Base-by-base conservation (phyloP, 1,139 yeast species). In the Pichia sp. region DNA sequence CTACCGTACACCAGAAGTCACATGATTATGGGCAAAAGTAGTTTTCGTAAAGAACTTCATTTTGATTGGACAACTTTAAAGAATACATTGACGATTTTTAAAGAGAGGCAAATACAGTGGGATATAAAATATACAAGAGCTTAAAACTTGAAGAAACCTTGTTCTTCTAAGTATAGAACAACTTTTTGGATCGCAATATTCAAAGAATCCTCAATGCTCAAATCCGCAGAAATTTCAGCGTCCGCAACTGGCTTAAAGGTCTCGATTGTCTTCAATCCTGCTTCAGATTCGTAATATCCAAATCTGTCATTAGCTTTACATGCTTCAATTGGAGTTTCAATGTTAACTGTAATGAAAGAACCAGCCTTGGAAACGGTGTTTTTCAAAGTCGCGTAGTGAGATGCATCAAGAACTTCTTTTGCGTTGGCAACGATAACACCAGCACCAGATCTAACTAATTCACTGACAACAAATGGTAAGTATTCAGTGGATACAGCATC, bases 391-490 rank as follows among this genome's bases (percentile, higher is more conserved):
- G 63, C 62, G 34, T 70, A 69, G 46, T 58, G 62, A 31, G 54
- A 51, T 26, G 53, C 66, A 15, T 66, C 58, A 24, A 77, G 70
- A 31, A 77, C 72, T 47, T 74, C 67, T n/a, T 59, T 53, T 12
- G 63, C 48, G 40, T 77, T 73, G 9, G 81, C 74, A 35, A 85
- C 74, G 52, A 89, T 82, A 34, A 89, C 93, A 52, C 95, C 97
- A 15, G 95, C 71, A 42, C 97, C 96, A 25, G 96, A 77, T 59
- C 85, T 79, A 42, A 86, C 85, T 54, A 89, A 76, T 66, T 89
- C 96, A 48, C 82, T 75, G 41, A 89, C 76, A 41, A 83, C 75
- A 54, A 75, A 79, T 11, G 80, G 73, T 45, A 74, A 67, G 7
- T 55, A 38, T 40, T 69, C 60, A 43, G 66, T 68, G 24, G 67